Base-by-base conservation (phyloP, 2,329 filamentous ascomycete species). In the Phaeosphaeriaceae sp. region DNA sequence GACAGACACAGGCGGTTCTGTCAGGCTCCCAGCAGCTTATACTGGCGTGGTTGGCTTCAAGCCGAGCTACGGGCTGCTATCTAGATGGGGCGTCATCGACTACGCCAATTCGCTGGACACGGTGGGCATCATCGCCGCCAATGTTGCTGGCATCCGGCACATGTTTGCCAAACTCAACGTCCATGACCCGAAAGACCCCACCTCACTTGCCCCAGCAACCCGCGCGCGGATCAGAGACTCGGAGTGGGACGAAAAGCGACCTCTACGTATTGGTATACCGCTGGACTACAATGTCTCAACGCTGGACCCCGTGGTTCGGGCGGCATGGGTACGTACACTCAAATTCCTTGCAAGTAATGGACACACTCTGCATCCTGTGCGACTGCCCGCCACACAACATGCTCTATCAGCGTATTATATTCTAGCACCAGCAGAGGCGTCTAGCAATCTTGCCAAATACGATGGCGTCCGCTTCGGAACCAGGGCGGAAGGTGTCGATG, bases 81-180 rank as follows among this genome's bases (percentile, higher is more conserved):
- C 92, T 46, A 85, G 93, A 58, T 92, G 89, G 82, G 93, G 93
- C 1, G 91, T 97, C 2, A 87, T 97, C 50, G 90, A 92, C 15
- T 97, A 97, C 74, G 93, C 93, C 9, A 97, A 97, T 76, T 96
- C 92, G 1, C 81, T 97, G 9, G 93, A 97, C 73, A 97, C 93
- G 0, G 92, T 97, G 9, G 93, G 93, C 0, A 83, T 97, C 3
- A 67, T 97, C 45, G 88, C 88, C 0, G 79, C 75, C 48, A 81
- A 80, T 3, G 85, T 87, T 0, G 75, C n/a, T 54, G 86, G 57
- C 75, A 85, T 76, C 1, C 60, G 65, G 40, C 48, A 51, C 7
- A 53, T 82, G 7, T 88, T 85, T 42, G 83, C 77, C 20, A 75
- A 79, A 13, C 66, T 89, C 42, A 83, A 86, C 57, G 80, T 85